Conservation (phyloP, 768 basidiomycete genomes). For the Clitopilus passeckerianus region DNA sequence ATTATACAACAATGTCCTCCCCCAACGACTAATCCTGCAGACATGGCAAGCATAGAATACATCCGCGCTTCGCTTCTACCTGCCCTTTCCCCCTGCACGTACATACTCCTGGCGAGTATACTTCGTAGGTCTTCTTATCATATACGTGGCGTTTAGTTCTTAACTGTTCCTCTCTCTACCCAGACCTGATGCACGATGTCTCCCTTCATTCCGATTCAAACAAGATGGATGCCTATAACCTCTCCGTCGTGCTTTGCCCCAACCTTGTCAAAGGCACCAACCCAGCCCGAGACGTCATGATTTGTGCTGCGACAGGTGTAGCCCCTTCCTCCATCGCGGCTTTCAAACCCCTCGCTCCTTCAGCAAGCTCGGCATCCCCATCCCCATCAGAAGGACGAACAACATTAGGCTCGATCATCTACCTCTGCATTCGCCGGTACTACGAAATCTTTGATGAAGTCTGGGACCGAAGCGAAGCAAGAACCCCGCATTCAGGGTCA, state of each 20-base stretch:
- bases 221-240: slow-evolving; percentile 80
- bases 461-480: slow-evolving; percentile 63
- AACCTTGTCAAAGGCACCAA: slow-evolving; percentile 73
- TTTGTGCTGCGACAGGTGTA: slow-evolving; percentile 56
- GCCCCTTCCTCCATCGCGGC: slow-evolving; percentile 16
- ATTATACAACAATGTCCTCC: slow-evolving; percentile 63
- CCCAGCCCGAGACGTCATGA: slow-evolving; percentile 65
- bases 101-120: slow-evolving; percentile 69
- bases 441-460: slow-evolving; percentile 85
- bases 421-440: slow-evolving; percentile 76
- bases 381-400: slow-evolving; percentile 40
- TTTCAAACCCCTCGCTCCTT: slow-evolving; percentile 6
- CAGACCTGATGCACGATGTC: slow-evolving; percentile 79
- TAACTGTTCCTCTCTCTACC: slow-evolving; percentile 9
- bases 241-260: slow-evolving; percentile 73
- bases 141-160: neutral
- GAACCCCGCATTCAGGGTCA: slow-evolving; percentile 23
- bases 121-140: slow-evolving; percentile 40
- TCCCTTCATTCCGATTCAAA: slow-evolving; percentile 63
- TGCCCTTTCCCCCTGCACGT: slow-evolving; percentile 62
- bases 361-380: slow-evolving; percentile 6
- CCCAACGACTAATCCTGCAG: slow-evolving; percentile 43
- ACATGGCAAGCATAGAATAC: slow-evolving; percentile 57
- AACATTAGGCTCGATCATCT: slow-evolving; percentile 68
- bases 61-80: slow-evolving; percentile 67